phyloP scores from a whole-genome alignment of 345 rosid species.

The Durio zibethinus region DNA sequence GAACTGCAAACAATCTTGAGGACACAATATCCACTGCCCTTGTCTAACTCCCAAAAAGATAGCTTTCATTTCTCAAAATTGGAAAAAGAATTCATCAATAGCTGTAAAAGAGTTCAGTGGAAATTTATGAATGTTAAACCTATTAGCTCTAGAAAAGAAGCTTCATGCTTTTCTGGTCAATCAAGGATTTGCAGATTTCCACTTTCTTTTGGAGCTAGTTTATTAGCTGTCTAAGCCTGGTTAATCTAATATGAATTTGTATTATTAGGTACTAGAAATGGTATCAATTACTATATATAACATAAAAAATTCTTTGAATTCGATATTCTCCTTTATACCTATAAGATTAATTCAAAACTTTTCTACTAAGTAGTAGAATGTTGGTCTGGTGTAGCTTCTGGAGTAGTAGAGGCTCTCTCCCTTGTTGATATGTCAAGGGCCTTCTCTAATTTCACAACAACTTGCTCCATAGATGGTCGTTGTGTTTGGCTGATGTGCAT shows the following conservation, averaged over 20 bases:
- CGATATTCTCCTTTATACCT: neutral
- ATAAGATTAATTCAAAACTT: neutral
- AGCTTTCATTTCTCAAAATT: neutral
- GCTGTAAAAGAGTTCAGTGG: neutral
- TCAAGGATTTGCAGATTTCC: neutral
- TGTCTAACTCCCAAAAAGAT: neutral
- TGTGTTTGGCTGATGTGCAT: slow-evolving; percentile 37
- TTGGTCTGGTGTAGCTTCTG: slow-evolving; percentile 17
- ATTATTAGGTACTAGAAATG: neutral
- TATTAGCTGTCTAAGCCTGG: neutral
- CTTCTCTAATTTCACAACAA: slow-evolving; percentile 33
- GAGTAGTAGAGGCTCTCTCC: slow-evolving; percentile 19
- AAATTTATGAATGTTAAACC: neutral
- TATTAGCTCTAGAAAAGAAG: neutral
- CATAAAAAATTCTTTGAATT: neutral
- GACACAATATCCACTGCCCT: too few species aligned
- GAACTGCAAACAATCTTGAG: too few species aligned
- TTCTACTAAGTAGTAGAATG: neutral
- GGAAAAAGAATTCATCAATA: too few species aligned
- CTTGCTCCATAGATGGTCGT: slow-evolving; percentile 45
- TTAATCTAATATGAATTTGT: neutral
- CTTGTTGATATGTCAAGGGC: slow-evolving; percentile 38
- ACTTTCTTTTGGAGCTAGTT: neutral
- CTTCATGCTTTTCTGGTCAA: neutral
- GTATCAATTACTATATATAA: neutral